These are phyloP conservation scores for Lipomyces chichibuensis DNA, from an alignment of 805 yeast genomes.

Conservation along the genomic window DNA sequence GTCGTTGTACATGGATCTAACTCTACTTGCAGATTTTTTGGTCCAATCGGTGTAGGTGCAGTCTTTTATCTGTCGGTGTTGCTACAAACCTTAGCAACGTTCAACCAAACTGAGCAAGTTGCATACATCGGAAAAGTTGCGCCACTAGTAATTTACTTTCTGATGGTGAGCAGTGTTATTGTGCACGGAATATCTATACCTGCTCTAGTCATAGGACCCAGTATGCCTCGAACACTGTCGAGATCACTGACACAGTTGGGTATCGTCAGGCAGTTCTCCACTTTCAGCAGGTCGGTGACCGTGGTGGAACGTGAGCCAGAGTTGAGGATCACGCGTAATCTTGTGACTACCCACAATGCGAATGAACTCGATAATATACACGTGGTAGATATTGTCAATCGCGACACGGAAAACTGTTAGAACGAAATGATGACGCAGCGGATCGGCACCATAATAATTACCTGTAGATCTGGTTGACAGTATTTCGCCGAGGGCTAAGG, in stretches of 20 bases:
- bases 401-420: no score
- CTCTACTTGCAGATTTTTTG: slow-evolving; percentile 55
- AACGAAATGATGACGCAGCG: no score
- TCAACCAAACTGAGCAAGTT: slow-evolving; percentile 13
- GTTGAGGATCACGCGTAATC: not conserved
- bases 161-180: slow-evolving; percentile 68
- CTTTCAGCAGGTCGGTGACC: not conserved
- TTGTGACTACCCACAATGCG: not conserved
- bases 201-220: not conserved
- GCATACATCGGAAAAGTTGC: slow-evolving; percentile 54
- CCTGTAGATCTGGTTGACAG: no score
- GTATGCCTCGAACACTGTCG: not conserved
- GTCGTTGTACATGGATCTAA: not conserved
- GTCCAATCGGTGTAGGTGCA: slow-evolving; percentile 76
- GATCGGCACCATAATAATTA: no score
- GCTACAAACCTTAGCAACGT: slow-evolving; percentile 18
- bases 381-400: not conserved
- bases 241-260: not conserved
- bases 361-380: not conserved
- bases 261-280: not conserved
- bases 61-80: slow-evolving; percentile 50
- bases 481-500: no score
- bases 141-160: slow-evolving; percentile 72
- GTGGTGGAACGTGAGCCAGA: not conserved
- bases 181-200: slow-evolving; percentile 62